A percentile compares a stretch with the other conserved stretches of the same genome.
phyloP scores from a whole-genome alignment of 2,329 filamentous ascomycete genomes.

The Tolypocladium endophyticum region DNA sequence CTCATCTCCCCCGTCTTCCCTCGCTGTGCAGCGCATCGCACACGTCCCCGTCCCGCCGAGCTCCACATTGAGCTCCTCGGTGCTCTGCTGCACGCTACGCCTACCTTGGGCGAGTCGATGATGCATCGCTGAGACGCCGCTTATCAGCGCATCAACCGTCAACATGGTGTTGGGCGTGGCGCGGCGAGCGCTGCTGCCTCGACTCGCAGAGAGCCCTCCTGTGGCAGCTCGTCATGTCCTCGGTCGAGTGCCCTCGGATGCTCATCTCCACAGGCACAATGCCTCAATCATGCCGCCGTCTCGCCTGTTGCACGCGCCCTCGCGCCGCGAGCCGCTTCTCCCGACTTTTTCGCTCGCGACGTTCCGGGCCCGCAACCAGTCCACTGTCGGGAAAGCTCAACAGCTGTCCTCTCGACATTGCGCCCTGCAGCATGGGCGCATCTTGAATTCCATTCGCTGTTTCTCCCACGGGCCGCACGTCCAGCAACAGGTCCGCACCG shows the following conservation, averaged over 20 bases:
- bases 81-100: background rate
- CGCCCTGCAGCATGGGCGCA: background rate
- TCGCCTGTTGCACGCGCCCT: background rate
- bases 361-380: background rate
- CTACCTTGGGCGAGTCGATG: conserved; percentile 12
- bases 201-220: conserved; percentile 16
- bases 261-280: background rate
- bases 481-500: conserved; percentile 14
- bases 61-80: background rate
- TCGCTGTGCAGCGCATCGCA: conserved; percentile 1
- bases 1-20: conserved; percentile 5
- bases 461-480: conserved; percentile 17
- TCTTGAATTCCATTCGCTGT: conserved; percentile 12
- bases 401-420: background rate
- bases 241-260: background rate
- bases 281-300: background rate
- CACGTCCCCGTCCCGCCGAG: background rate
- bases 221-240: background rate
- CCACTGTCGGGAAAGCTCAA: background rate
- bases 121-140: conserved; percentile 16
- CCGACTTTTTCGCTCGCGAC: background rate
- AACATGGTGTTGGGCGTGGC: conserved; percentile 39
- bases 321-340: background rate
- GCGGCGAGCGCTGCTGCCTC: conserved; percentile 38
- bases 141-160: conserved; percentile 13